Base-by-base conservation (phyloP, 352 stramenopile species). In the Stramenopiles sp. region DNA sequence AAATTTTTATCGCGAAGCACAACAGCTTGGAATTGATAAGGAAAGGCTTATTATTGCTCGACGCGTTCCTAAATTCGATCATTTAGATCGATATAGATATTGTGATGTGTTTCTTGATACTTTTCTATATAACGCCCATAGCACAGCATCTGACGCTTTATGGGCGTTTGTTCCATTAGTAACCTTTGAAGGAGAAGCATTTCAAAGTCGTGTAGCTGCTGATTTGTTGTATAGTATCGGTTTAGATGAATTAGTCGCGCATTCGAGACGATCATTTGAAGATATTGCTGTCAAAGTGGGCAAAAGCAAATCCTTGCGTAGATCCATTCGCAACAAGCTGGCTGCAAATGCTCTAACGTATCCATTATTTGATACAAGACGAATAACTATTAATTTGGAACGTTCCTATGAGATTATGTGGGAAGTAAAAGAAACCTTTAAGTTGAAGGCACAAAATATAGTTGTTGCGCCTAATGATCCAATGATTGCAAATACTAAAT, bases 71-170 rank as follows among this genome's bases (percentile, higher is more conserved):
- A 93, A 94, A 76, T 78, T 79, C 0, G 33, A 79, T 1, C 94
- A 98, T 82, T 82, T 97, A 1, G 83, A 83, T 7, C 87, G 94
- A 6, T 81, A 97, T 7, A 81, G 81, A 1, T 53, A 86, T 7
- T 90, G 88, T 0, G 93, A 98, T 81, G 29, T 98, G 0, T 97
- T 97, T 77, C 82, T 98, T n/a, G 94, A 98, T 81, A 96, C 92
- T 13, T 88, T 96, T 63, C 83, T 93, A 4, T 98, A 98, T 85
- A 96, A 93, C 63, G 94, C 94, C n/a, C 94, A 98, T 81, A 97
- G 93, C 7, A 95, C 94, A 0, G 93, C 92, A 20, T 86, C 88
- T 23, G 94, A 98, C 79, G 88, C 89, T 27, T 84, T 98, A 0
- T 95, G 87, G 85, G 85, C 88, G 0, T 87, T 90, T 74, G 84